Evolutionary conservation across 805 yeast genomes (phyloP), one percentile per base, ranked within the genome.

Genomic region (Naumovozyma baii): DNA sequence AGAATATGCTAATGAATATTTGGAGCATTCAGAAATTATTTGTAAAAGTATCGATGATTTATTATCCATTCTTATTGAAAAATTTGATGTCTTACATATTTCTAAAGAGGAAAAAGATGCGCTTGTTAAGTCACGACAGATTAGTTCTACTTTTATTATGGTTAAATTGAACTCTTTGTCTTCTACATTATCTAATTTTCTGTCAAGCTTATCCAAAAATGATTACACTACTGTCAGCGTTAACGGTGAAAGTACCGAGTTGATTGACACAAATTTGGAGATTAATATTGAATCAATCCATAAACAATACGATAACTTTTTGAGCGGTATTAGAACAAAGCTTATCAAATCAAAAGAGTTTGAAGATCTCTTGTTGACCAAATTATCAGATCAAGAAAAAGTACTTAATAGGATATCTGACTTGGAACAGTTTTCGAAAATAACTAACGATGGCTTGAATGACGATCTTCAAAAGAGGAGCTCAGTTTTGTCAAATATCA

Each of bases 141-240:
- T 52, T 20, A 48, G 55, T 2, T 44, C 58, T 3, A 49, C 50
- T 16, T 55, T 47, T 36, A 45, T 53, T 1, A 52, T 55, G 44
- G 53, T 53, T 7, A 57, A 57, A 40, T 47, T 57, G 43, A 50
- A 52, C 34, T 54, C 59, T 8, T 41, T 57, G n/a, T 39, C 45
- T 13, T 37, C 47, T 4, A 41, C 52, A 3, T 38, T 57, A 22
- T 22, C 26, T 22, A 22, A 22, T 22, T 22, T 22, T 10, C 26
- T 22, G 7, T 22, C 26, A 7, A 22, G 10, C 10, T 22, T 10
- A 22, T n/a, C 33, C 13, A 13, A 32, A 18, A 12, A 22, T 18
- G 36, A 31, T 39, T 46, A 41, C 5, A 39, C 45, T 7, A 44
- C 37, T 13, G 37, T 54, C 12, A 22, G 10, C 26, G 26, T 22